These are phyloP conservation scores for Schizopora paradoxa DNA, from an alignment of 1,284 basidiomycete genomes.

Conservation along the genomic window DNA sequence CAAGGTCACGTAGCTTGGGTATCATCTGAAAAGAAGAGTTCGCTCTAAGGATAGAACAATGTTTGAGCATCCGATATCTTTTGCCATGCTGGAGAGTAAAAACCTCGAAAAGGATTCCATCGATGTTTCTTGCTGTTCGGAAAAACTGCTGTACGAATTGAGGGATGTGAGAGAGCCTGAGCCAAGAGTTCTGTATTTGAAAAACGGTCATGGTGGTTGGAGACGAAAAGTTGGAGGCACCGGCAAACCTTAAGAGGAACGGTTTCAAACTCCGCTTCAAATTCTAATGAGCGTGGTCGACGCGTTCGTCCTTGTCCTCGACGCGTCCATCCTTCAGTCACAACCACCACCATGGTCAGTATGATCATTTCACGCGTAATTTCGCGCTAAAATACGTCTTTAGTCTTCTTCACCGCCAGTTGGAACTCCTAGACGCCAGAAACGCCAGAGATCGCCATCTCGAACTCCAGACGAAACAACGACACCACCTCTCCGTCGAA, in stretches of 20 bases:
- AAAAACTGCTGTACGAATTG: too few species aligned
- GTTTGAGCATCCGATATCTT: too few species aligned
- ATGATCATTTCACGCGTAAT: not conserved
- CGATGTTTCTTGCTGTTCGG: too few species aligned
- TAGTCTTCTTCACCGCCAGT: slow-evolving; percentile 14
- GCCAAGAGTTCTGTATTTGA: too few species aligned
- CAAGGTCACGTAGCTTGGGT: too few species aligned
- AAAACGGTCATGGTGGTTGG: too few species aligned
- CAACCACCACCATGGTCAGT: slow-evolving; percentile 6
- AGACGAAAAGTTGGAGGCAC: too few species aligned
- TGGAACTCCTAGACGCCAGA: slow-evolving; percentile 32
- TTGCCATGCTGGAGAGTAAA: too few species aligned
- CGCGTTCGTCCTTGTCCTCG: slow-evolving; percentile 2
- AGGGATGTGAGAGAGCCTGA: too few species aligned
- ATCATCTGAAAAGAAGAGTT: too few species aligned
- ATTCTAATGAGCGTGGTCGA: slow-evolving; percentile 11
- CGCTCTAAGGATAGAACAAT: too few species aligned
- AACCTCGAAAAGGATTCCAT: too few species aligned
- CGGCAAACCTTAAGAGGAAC: slow-evolving; percentile 12
- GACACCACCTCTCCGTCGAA: slow-evolving; percentile 42
- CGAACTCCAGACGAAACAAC: slow-evolving; percentile 45
- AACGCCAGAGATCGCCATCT: slow-evolving; percentile 60
- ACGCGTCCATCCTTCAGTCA: slow-evolving; percentile 3
- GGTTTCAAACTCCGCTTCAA: slow-evolving; percentile 14
- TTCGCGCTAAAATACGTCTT: not conserved